Percentiles rank a stretch among this genome's conserved stretches.
phyloP scores from a whole-genome alignment of 306 rosid genomes.

The Quercus robur region DNA sequence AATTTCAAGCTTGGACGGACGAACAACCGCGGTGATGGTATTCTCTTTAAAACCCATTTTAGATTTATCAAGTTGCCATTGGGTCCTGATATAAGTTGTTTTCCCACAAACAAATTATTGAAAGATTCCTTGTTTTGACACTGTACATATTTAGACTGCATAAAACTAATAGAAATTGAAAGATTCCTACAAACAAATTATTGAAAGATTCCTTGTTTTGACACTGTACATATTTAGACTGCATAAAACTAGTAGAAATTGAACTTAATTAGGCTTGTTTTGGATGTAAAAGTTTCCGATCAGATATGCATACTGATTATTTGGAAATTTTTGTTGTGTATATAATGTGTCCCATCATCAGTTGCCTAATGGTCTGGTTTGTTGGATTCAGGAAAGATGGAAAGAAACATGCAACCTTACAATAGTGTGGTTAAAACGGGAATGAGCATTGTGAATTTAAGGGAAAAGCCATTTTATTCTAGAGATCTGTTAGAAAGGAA shows the following conservation, averaged over 20 bases:
- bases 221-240: neutral
- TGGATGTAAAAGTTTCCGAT: neutral
- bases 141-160: neutral
- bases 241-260: neutral
- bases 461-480: neutral
- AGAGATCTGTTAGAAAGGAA: neutral
- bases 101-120: conserved; percentile 1
- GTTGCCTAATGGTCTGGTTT: neutral
- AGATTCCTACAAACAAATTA: neutral
- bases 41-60: conserved; percentile 6
- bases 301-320: too few species aligned
- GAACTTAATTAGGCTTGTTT: neutral
- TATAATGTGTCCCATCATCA: too few species aligned
- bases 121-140: neutral
- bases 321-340: too few species aligned
- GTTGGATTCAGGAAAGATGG: neutral
- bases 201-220: neutral
- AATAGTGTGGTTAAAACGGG: neutral
- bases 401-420: neutral
- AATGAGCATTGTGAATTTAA: neutral
- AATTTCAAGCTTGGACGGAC: conserved; percentile 87
- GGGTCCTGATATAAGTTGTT: neutral
- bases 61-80: neutral
- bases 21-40: conserved; percentile 98
- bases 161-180: neutral